A percentile compares a stretch with the other conserved stretches of the same genome.
These are phyloP conservation scores for Hirsutella minnesotensis DNA, from an alignment of 2,329 filamentous ascomycete genomes.

Conservation along the genomic window DNA sequence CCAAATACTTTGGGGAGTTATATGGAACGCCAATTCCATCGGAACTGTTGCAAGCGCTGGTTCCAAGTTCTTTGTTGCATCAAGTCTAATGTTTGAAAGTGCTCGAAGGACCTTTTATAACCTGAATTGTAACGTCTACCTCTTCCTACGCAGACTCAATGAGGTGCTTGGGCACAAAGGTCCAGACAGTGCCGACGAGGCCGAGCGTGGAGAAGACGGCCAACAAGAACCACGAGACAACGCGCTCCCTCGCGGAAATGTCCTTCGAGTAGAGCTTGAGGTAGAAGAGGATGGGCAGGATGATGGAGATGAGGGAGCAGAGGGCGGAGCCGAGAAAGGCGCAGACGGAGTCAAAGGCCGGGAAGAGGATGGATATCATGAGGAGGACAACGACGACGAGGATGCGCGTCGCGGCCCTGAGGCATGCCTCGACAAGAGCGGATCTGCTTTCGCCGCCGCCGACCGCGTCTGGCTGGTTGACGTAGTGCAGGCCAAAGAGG, in stretches of 20 bases:
- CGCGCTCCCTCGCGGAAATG: conserved; percentile 50
- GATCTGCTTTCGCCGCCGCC: conserved; percentile 28
- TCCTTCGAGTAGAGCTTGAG: conserved; percentile 76
- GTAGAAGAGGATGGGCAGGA: conserved; percentile 79
- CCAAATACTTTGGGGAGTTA: no score
- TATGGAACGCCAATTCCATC: no score
- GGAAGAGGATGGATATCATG: conserved; percentile 55
- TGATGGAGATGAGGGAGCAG: conserved; percentile 90
- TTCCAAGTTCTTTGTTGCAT: no score
- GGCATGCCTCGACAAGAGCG: conserved; percentile 27
- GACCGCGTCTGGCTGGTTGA: conserved; percentile 19
- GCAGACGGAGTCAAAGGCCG: conserved; percentile 83
- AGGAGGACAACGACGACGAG: conserved; percentile 61
- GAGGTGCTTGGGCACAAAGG: conserved; percentile 69
- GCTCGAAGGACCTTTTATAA: no score
- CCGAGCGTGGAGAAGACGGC: conserved; percentile 58
- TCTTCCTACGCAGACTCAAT: conserved; percentile 36
- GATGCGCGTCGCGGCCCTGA: conserved; percentile 52
- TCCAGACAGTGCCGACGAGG: conserved; percentile 70
- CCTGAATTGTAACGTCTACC: no score
- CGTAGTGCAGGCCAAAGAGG: conserved; percentile 56
- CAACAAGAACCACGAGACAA: conserved; percentile 58
- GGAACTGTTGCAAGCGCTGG: no score
- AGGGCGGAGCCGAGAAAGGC: conserved; percentile 79
- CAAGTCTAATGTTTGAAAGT: no score